Base-by-base conservation (phyloP, 495 filamentous ascomycete species). In the Aspergillus biplanus region DNA sequence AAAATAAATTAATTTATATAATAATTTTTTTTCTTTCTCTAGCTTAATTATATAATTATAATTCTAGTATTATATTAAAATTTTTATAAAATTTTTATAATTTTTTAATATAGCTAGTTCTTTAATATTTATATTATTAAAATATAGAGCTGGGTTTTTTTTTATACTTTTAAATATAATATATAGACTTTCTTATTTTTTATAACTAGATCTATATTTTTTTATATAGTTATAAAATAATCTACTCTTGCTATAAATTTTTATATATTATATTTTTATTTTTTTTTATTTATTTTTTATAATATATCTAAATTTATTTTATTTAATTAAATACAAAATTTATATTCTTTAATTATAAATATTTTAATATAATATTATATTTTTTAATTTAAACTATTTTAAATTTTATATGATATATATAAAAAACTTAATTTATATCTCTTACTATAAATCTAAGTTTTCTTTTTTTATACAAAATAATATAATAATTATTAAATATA, bases 121-220 rank as follows among this genome's bases (percentile, higher is more conserved):
- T 16, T 35, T 52, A 18, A 52, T 50, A 34, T n/a, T 15, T 21
- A 50, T 50, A 32, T 31, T 46, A 48, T 48, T 48, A 56, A 63
- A 32, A 33, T 21, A 63, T 16, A 56, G 48, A 52, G 7, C 56
- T 2, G 1, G 1, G 21, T 27, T 15, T 44, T 48, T 49, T 48
- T 56, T 37, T 56, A 54, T 46, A 49, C 5, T 57, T 32, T 63
- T 49, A 37, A 39, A 34, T 49, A 48, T 21, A 50, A 18, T 39
- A 34, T 5, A 21, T 34, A 63, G 21, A 48, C 50, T 56, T 47
- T 49, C 18, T 46, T 47, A 35, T 48, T 49, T 39, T 16, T 39
- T 34, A 33, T 33, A 57, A 35, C 4, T 39, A 39, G 1, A 8
- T 39, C 13, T 13, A 15, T 33, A 27, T 39, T 53, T 34, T 35